Conservation (phyloP, 441 rosid species). For the Brassica balearica region DNA sequence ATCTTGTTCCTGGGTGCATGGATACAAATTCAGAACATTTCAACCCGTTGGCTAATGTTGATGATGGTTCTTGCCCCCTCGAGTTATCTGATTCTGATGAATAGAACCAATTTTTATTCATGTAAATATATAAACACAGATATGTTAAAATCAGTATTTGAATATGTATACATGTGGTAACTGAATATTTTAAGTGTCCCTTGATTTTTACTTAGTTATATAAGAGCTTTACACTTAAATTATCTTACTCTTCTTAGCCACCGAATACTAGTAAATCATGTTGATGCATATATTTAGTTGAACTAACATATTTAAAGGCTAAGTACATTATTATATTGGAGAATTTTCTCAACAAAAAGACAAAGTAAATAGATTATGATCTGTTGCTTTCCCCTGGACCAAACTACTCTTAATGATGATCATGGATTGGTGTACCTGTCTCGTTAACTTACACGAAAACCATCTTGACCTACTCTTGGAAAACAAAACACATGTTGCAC, state of each 20-base stretch:
- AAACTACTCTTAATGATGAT: constrained; percentile 18
- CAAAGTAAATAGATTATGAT: constrained; percentile 12
- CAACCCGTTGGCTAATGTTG: constrained; percentile 83
- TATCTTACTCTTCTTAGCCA: neutral
- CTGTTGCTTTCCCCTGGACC: constrained; percentile 33
- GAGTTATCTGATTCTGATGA: constrained; percentile 61
- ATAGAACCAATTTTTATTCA: constrained; percentile 24
- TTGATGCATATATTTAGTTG: neutral
- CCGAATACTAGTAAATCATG: too few species aligned
- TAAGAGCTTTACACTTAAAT: neutral
- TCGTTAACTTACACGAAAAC: constrained; percentile 39
- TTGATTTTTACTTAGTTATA: neutral
- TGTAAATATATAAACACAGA: constrained; percentile 34
- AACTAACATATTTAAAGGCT: neutral
- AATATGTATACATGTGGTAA: constrained; percentile 22
- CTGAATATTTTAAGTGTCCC: neutral
- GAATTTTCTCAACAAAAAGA: constrained; percentile 14
- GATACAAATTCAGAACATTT: constrained; percentile 66
- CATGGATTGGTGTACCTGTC: constrained; percentile 38
- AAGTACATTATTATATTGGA: neutral
- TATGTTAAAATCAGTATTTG: constrained; percentile 18
- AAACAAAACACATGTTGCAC: constrained; percentile 37
- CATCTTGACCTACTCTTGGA: constrained; percentile 21
- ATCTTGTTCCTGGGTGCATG: constrained; percentile 85
- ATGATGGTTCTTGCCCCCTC: constrained; percentile 81